A percentile compares a stretch with the other conserved stretches of the same genome.
These are phyloP conservation scores for Fusarium papillatum DNA, from an alignment of 2,329 filamentous ascomycete species.

Conservation along the genomic window DNA sequence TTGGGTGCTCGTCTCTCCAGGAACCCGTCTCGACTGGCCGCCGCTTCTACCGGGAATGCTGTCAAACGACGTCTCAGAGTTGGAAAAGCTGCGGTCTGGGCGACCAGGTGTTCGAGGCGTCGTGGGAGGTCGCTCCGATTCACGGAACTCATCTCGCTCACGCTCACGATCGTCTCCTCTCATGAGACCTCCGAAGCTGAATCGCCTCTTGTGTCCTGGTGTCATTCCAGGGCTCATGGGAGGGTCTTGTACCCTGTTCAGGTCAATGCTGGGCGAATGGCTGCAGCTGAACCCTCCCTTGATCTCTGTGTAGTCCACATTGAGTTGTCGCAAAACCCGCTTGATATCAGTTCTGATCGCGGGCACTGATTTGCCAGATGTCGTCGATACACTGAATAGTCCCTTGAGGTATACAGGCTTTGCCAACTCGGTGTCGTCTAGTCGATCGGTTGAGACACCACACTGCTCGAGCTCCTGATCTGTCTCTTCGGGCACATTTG, in stretches of 20 bases:
- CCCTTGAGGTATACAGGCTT: constrained; percentile 98
- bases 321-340: constrained; percentile 87
- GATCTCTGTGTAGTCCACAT: constrained; percentile 93
- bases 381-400: constrained; percentile 96
- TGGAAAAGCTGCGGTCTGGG: constrained; percentile 80
- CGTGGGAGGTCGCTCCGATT: constrained; percentile 61
- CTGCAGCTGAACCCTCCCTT: constrained; percentile 93
- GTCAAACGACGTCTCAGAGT: constrained; percentile 89
- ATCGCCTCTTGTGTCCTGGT: constrained; percentile 78
- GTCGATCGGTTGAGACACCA: constrained; percentile 70
- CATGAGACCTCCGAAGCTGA: constrained; percentile 82
- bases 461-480: constrained; percentile 81
- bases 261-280: constrained; percentile 90
- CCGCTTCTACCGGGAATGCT: constrained; percentile 71
- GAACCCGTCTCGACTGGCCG: constrained; percentile 68
- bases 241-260: constrained; percentile 78
- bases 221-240: constrained; percentile 70
- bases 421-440: constrained; percentile 81
- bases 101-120: constrained; percentile 60
- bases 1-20: constrained; percentile 92
- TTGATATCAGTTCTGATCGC: constrained; percentile 93
- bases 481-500: constrained; percentile 91
- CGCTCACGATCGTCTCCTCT: constrained; percentile 72
- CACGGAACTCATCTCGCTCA: constrained; percentile 79
- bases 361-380: constrained; percentile 89